Evolutionary conservation across 176 grass and related monocot genomes (phyloP), one percentile per base, ranked within the genome.

Genomic region (Musa troglodytarum): DNA sequence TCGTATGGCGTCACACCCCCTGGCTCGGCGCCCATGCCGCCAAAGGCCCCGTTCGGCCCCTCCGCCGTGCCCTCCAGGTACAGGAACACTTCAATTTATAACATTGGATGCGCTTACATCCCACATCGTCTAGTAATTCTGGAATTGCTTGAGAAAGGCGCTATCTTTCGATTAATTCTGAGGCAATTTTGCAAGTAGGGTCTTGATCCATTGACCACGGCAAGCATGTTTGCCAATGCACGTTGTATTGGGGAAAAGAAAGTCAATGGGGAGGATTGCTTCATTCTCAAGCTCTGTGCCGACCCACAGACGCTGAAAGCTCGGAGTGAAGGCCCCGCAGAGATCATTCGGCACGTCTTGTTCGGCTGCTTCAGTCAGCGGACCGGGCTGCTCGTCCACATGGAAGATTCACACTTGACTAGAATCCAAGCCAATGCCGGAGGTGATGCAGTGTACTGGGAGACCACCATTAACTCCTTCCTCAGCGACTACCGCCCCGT

Each of bases 351-450:
- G 57, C 94, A 98, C 82, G 88, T 88, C 10, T 87, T 98, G 62
- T 86, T 91, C 68, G 94, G 94, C 64, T 93, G 93, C 85, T 93
- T 97, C 88, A 97, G 90, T 78, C 94, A 97, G 74, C 94, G 94
- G 2, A 91, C 94, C 1, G 94, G 94, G 0, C 90, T 97, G 8
- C 83, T 97, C 3, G 78, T 90, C 76, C 90, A 93, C 16, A 84
- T 93, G 24, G 94, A 97, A 85, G 94, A 97, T 80, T 97, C 94
- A 3, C 90, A 97, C 79, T 82, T 97, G 1, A 93, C 87, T 16
- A 83, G 94, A 70, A 92, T 97, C 84, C 90, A 97, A 78, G 80
- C 86, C 49, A 81, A 91, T 80, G 81, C 81, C 50, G 85, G 84
- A 29, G 86, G 86, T 1, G 90, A 97, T 82, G 88, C 86, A 76